Percentiles rank a stretch among this genome's conserved stretches.
Conservation (phyloP, 2,329 filamentous ascomycete species). For the Ceratocystiopsis sp. region DNA sequence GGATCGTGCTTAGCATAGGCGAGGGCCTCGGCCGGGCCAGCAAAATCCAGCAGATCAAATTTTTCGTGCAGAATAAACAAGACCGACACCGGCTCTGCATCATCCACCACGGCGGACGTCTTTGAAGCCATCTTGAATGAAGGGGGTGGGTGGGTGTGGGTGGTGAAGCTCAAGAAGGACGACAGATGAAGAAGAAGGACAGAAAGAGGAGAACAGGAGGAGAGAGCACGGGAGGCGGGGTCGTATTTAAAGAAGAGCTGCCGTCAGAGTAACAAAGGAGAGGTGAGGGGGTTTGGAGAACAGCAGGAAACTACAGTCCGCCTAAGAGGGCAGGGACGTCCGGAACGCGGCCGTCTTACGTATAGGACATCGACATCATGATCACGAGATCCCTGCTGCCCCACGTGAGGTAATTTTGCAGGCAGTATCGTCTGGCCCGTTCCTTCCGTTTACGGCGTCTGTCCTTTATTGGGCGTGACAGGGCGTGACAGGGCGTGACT, state of each 20-base stretch:
- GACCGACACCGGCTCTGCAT: slow-evolving; percentile 34
- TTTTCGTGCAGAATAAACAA: slow-evolving; percentile 43
- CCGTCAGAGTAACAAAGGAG: too few species aligned
- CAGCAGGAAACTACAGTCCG: too few species aligned
- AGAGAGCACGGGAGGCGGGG: slow-evolving; percentile 2
- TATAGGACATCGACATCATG: too few species aligned
- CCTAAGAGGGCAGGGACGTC: too few species aligned
- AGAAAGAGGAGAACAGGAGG: neutral
- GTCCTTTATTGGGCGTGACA: too few species aligned
- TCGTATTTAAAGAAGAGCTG: slow-evolving; percentile 3
- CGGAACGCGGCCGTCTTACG: too few species aligned
- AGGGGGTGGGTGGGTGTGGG: slow-evolving; percentile 6
- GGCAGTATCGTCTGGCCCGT: too few species aligned
- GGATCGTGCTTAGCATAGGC: slow-evolving; percentile 32
- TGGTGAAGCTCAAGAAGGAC: neutral
- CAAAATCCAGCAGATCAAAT: slow-evolving; percentile 42
- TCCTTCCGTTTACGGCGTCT: too few species aligned
- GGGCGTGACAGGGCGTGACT: too few species aligned
- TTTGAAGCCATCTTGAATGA: slow-evolving; percentile 38
- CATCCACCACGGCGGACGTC: slow-evolving; percentile 40
- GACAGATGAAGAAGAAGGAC: neutral
- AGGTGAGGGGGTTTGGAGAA: too few species aligned
- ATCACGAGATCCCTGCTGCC: too few species aligned
- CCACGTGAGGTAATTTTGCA: too few species aligned
- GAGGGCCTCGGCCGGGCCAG: slow-evolving; percentile 36